These are phyloP conservation scores for Hemisphaericaspora xylofermentans DNA, from an alignment of 1,139 yeast genomes.

Conservation along the genomic window DNA sequence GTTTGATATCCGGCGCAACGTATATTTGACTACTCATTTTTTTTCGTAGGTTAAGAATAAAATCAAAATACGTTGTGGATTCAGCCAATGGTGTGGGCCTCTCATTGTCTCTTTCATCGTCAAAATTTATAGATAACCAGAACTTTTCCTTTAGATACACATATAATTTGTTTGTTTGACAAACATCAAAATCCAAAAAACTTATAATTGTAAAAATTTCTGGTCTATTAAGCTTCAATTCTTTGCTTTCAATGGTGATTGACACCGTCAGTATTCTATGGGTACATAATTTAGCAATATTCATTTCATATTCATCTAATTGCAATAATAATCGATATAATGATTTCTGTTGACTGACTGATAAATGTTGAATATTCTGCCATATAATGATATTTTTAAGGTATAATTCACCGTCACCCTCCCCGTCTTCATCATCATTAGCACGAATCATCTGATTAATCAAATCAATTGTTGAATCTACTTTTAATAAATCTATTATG, in stretches of 20 bases:
- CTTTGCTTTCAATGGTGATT: conserved; percentile 12
- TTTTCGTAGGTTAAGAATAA: conserved; percentile 10
- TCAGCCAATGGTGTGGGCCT: conserved; percentile 5
- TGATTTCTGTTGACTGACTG: conserved; percentile 21
- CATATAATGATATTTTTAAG: conserved; percentile 24
- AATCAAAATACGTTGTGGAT: conserved; percentile 6
- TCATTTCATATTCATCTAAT: conserved; percentile 32
- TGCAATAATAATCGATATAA: conserved; percentile 29
- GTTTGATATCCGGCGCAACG: conserved; percentile 37
- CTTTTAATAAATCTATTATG: conserved; percentile 19
- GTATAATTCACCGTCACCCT: background rate
- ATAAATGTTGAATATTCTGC: conserved; percentile 24
- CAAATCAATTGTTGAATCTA: conserved; percentile 12
- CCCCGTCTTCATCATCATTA: conserved; percentile 2
- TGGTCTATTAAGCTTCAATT: conserved; percentile 19
- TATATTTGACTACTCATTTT: conserved; percentile 20
- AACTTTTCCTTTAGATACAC: conserved; percentile 39
- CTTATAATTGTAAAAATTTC: conserved; percentile 26
- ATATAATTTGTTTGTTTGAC: conserved; percentile 19
- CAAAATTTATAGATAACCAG: conserved; percentile 32
- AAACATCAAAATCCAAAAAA: conserved; percentile 19
- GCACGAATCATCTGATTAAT: conserved; percentile 10
- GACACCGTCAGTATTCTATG: conserved; percentile 4
- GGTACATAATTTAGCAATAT: conserved; percentile 11
- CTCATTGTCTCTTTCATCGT: background rate